A percentile compares a stretch with the other conserved stretches of the same genome.
Conservation (phyloP, 2,329 filamentous ascomycete genomes). For the Neurospora crassa region DNA sequence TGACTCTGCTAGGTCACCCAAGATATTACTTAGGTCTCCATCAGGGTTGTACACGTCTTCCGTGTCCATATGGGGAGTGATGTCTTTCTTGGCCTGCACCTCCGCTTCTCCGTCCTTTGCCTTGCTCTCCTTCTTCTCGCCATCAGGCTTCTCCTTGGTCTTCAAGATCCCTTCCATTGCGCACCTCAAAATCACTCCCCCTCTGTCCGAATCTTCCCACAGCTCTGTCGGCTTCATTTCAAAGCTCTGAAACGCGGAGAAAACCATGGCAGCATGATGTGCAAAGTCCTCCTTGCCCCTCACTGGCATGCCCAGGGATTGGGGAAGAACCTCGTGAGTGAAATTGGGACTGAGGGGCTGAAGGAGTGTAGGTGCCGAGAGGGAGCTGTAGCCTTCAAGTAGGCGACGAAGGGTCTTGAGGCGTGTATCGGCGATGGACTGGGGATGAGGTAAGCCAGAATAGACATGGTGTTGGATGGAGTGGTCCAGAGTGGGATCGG, state of each 20-base stretch:
- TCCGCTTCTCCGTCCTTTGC: no score
- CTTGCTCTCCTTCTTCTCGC: constrained; percentile 14
- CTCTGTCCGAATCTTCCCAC: constrained; percentile 22
- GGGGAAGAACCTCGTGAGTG: constrained; percentile 29
- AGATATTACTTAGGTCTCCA: not conserved
- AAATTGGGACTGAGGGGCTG: constrained; percentile 26
- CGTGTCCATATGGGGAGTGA: not conserved
- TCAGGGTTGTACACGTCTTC: not conserved
- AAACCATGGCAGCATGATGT: constrained; percentile 29
- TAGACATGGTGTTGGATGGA: not conserved
- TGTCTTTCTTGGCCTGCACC: constrained; percentile 12
- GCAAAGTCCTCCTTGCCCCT: constrained; percentile 27
- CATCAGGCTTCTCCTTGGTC: not conserved
- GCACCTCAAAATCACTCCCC: constrained; percentile 28
- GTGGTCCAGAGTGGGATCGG: not conserved
- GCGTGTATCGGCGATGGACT: not conserved
- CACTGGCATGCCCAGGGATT: constrained; percentile 28
- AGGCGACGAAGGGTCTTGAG: constrained; percentile 13
- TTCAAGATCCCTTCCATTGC: constrained; percentile 25
- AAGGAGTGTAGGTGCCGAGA: constrained; percentile 28
- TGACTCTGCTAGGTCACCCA: not conserved
- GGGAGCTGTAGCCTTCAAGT: constrained; percentile 30
- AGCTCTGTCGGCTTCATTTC: constrained; percentile 27
- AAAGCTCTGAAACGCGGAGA: constrained; percentile 31
- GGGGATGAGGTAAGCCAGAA: not conserved